phyloP scores from a whole-genome alignment of 1,284 basidiomycete genomes.

The Omphalotus olearius region DNA sequence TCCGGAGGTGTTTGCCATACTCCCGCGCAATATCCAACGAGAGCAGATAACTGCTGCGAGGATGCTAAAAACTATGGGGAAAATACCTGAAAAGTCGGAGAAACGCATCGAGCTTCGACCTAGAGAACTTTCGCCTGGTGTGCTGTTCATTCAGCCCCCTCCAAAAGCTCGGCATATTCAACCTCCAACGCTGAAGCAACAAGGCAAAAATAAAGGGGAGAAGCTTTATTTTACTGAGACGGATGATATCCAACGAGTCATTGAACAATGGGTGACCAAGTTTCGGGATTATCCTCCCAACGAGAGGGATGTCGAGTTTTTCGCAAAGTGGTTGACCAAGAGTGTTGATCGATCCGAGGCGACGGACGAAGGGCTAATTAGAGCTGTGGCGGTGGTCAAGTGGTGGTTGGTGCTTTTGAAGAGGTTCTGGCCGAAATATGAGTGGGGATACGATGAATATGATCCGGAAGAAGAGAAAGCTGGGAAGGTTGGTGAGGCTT shows the following conservation, averaged over 20 bases:
- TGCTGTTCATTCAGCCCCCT: slow-evolving; percentile 40
- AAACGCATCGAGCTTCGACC: slow-evolving; percentile 52
- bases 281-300: slow-evolving; percentile 60
- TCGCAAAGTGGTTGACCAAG: slow-evolving; percentile 65
- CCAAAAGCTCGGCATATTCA: slow-evolving; percentile 46
- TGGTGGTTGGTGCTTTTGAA: slow-evolving; percentile 75
- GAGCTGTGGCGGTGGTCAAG: slow-evolving; percentile 63
- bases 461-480: slow-evolving; percentile 27
- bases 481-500: slow-evolving; percentile 52
- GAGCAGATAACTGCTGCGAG: slow-evolving; percentile 66
- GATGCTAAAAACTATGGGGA: slow-evolving; percentile 41
- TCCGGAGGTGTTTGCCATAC: slow-evolving; percentile 57
- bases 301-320: slow-evolving; percentile 64
- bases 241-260: slow-evolving; percentile 62
- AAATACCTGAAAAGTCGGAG: slow-evolving; percentile 31
- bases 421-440: slow-evolving; percentile 51
- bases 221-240: slow-evolving; percentile 54
- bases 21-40: slow-evolving; percentile 66
- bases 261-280: slow-evolving; percentile 70
- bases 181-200: slow-evolving; percentile 51
- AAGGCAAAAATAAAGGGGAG: slow-evolving; percentile 46
- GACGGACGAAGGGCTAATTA: slow-evolving; percentile 62
- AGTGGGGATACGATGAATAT: slow-evolving; percentile 35
- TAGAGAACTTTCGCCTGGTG: slow-evolving; percentile 31
- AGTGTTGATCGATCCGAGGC: slow-evolving; percentile 48